Conservation (phyloP, 2,329 filamentous ascomycete species). For the Beauveria sp. region DNA sequence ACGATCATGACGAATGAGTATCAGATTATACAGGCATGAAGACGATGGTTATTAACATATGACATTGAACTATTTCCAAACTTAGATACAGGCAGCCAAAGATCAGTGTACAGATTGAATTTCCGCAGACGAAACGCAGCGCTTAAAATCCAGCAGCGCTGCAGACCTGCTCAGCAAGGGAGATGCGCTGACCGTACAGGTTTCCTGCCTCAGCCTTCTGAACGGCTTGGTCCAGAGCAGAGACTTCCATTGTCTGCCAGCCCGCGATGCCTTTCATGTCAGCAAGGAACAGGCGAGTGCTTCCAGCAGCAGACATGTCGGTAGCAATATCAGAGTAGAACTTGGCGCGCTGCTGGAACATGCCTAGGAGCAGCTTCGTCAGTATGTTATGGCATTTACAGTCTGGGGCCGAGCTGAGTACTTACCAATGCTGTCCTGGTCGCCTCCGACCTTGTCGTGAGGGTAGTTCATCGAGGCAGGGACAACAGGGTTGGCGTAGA, state of each 20-base stretch:
- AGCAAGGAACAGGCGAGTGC: slow-evolving; percentile 3
- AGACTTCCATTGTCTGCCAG: slow-evolving; percentile 6
- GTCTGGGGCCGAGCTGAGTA: rapidly evolving
- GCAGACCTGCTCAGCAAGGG: slow-evolving; percentile 6
- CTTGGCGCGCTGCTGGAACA: slow-evolving; percentile 5
- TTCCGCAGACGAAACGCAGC: neutral
- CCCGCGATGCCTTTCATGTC: slow-evolving; percentile 1
- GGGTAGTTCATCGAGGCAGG: slow-evolving; percentile 4
- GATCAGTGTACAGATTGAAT: neutral
- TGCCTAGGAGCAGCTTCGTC: neutral
- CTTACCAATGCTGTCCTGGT: slow-evolving; percentile 8
- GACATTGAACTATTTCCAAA: neutral
- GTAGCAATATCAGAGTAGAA: neutral
- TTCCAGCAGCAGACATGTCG: slow-evolving; percentile 5
- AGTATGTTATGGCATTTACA: neutral
- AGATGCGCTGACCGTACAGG: slow-evolving; percentile 5
- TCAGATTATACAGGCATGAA: too few relatives aligned
- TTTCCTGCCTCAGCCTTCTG: slow-evolving; percentile 8
- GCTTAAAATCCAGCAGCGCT: slow-evolving; percentile 8
- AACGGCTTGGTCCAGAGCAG: neutral
- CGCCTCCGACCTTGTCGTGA: slow-evolving; percentile 6
- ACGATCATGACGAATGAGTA: too few relatives aligned
- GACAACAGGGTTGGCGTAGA: slow-evolving; percentile 5
- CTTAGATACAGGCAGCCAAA: neutral
- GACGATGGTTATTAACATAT: too few relatives aligned